Percentiles rank a stretch among this genome's conserved stretches.
Conservation (phyloP, 257 asterid species). For the Solanum pinnatisectum region DNA sequence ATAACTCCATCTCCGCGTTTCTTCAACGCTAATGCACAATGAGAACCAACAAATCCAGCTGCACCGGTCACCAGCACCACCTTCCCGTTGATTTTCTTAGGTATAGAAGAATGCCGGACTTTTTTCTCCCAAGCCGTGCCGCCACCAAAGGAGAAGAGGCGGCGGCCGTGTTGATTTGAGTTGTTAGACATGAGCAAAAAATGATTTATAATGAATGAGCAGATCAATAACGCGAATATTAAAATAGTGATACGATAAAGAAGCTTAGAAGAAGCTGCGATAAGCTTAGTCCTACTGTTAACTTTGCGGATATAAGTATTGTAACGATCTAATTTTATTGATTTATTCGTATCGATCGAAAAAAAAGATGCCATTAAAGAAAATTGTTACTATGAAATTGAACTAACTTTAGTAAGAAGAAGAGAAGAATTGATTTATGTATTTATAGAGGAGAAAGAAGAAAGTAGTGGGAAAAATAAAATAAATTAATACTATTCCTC, state of each 20-base stretch:
- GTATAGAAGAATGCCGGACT: conserved; percentile 75
- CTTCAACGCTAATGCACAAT: conserved; percentile 62
- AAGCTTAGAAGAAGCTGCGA: not conserved
- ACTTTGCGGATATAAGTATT: not conserved
- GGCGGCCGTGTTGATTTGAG: not conserved
- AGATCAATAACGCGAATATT: rapidly evolving
- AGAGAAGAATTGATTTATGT: not conserved
- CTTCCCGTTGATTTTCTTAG: conserved; percentile 39
- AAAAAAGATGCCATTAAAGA: not conserved
- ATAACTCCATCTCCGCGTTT: conserved; percentile 89
- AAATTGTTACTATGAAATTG: not conserved
- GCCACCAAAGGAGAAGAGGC: conserved; percentile 7
- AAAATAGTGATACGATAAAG: no score
- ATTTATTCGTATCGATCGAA: not conserved
- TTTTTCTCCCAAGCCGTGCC: conserved; percentile 76
- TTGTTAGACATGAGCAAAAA: not conserved
- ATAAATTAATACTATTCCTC: not conserved
- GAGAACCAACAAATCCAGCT: conserved; percentile 84
- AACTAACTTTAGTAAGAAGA: not conserved
- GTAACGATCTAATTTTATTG: not conserved
- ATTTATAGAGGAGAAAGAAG: not conserved
- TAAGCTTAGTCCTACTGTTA: not conserved
- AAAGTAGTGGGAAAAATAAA: not conserved
- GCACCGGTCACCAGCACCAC: conserved; percentile 81
- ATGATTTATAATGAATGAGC: rapidly evolving